Conservation (phyloP, 768 basidiomycete species). For the Lactifluus piperatus region DNA sequence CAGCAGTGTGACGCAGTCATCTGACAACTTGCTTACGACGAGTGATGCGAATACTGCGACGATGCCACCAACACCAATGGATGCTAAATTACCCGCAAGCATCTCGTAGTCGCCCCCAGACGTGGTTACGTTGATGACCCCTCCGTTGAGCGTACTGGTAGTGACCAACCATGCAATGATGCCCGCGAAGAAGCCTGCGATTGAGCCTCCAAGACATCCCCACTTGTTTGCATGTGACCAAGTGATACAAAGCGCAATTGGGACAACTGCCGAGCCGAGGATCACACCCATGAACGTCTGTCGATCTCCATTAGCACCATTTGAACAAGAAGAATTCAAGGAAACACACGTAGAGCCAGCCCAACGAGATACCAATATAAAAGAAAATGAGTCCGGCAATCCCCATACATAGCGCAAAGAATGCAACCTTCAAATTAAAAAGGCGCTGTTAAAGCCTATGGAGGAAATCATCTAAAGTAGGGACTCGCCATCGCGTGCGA, state of each 20-base stretch:
- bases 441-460: neutral
- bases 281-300: constrained; percentile 86
- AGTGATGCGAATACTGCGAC: constrained; percentile 57
- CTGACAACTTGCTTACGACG: constrained; percentile 36
- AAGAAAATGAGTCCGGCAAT: constrained; percentile 80
- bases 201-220: constrained; percentile 70
- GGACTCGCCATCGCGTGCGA: constrained; percentile 54
- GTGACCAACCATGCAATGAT: constrained; percentile 82
- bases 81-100: constrained; percentile 85
- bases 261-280: constrained; percentile 77
- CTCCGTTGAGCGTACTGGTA: constrained; percentile 59
- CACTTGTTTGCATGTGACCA: constrained; percentile 82
- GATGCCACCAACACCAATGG: constrained; percentile 74
- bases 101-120: constrained; percentile 45
- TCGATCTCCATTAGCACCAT: neutral
- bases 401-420: constrained; percentile 72
- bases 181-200: constrained; percentile 61
- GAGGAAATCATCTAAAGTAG: neutral
- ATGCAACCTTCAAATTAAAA: constrained; percentile 38
- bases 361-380: constrained; percentile 88
- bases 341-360: constrained; percentile 79
- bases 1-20: neutral
- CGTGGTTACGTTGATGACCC: constrained; percentile 59
- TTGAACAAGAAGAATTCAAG: neutral
- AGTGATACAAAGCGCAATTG: constrained; percentile 78